Percentiles rank a stretch among this genome's conserved stretches.
Evolutionary conservation across 1,284 basidiomycete species (phyloP).

Genomic region (Athelia psychrophila): DNA sequence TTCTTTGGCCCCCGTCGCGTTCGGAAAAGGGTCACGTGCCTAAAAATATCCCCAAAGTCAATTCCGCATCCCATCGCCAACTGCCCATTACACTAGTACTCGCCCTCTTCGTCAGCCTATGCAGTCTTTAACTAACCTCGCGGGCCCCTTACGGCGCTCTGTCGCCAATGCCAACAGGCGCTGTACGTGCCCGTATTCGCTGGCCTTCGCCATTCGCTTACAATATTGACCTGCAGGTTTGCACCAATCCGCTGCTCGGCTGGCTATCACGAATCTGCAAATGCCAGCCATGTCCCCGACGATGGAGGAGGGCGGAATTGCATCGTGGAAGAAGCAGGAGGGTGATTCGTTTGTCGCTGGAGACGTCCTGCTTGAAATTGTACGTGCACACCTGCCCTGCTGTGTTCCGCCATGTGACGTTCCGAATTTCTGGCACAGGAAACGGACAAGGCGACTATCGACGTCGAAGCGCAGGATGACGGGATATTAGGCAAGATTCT

Average conservation of each 20-base stretch:
- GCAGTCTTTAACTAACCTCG: background rate
- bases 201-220: background rate
- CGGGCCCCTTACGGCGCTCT: background rate
- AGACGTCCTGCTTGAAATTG: slow-evolving; percentile 93
- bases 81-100: too few species aligned
- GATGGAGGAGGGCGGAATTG: slow-evolving; percentile 96
- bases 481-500: slow-evolving; percentile 93
- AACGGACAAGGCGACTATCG: slow-evolving; percentile 99
- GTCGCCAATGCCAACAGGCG: slow-evolving; percentile 1
- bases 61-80: too few species aligned
- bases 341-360: slow-evolving; percentile 85
- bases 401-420: too few species aligned
- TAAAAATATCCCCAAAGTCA: too few species aligned
- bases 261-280: slow-evolving; percentile 66
- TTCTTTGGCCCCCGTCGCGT: too few species aligned
- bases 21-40: too few species aligned
- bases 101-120: background rate
- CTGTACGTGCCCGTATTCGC: background rate
- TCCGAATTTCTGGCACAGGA: slow-evolving; percentile 56
- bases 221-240: slow-evolving; percentile 39
- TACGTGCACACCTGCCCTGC: slow-evolving; percentile 39
- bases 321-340: slow-evolving; percentile 90
- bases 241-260: slow-evolving; percentile 51
- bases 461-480: slow-evolving; percentile 98
- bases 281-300: slow-evolving; percentile 99